phyloP scores from a whole-genome alignment of 148 eudicot genomes.

The Chenopodium album region DNA sequence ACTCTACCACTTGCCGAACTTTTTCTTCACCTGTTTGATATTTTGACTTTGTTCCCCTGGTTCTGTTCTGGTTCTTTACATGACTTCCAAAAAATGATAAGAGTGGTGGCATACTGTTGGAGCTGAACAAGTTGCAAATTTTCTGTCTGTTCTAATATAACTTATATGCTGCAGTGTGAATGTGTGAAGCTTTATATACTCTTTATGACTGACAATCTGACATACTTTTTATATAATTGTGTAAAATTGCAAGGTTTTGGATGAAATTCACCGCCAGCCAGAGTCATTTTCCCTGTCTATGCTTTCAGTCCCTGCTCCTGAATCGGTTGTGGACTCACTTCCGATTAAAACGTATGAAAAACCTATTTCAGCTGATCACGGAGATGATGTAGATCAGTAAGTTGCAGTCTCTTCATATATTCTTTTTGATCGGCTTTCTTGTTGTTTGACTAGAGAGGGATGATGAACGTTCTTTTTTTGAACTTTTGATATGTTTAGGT shows the following conservation, averaged over 20 bases:
- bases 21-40: too few species aligned
- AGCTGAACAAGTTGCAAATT: too few species aligned
- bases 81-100: too few species aligned
- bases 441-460: background rate
- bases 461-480: background rate
- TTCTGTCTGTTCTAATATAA: background rate
- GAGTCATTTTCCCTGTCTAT: slow-evolving; percentile 61
- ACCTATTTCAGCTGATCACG: slow-evolving; percentile 35
- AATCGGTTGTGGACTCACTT: slow-evolving; percentile 69
- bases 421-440: background rate
- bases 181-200: background rate
- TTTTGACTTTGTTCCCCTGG: too few species aligned
- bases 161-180: background rate
- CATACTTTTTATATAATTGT: background rate
- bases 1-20: too few species aligned
- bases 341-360: slow-evolving; percentile 50
- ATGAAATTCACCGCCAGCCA: slow-evolving; percentile 83
- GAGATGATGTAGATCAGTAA: slow-evolving; percentile 65
- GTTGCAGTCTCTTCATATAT: slow-evolving; percentile 19
- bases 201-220: background rate
- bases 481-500: slow-evolving; percentile 37
- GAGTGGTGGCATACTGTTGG: too few species aligned
- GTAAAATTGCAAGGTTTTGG: slow-evolving; percentile 56
- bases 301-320: slow-evolving; percentile 74
- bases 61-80: too few species aligned